Evolutionary conservation across 139 green algal species (phyloP).

Genomic region (Eudorina sp.): DNA sequence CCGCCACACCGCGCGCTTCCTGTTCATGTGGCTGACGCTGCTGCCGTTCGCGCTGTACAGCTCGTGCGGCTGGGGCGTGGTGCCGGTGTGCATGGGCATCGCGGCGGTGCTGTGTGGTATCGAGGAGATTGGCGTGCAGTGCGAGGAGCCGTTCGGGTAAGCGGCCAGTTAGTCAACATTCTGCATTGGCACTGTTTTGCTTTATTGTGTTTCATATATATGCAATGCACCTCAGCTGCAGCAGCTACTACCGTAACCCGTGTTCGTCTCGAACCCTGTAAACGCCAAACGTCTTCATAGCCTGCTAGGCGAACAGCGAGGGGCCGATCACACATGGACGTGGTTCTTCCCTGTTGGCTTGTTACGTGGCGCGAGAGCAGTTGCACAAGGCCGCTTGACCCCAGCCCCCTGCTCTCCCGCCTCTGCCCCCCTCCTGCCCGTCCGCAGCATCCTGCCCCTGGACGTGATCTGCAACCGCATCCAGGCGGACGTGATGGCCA

Average conservation of each 20-base stretch:
- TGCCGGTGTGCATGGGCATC: conserved; percentile 42
- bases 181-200: too few species aligned
- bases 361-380: too few species aligned
- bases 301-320: too few species aligned
- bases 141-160: conserved; percentile 61
- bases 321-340: too few species aligned
- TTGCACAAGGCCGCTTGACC: too few species aligned
- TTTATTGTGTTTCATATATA: too few species aligned
- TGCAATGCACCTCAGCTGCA: too few species aligned
- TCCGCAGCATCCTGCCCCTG: conserved; percentile 58
- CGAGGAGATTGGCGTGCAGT: conserved; percentile 71
- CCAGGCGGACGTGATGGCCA: conserved; percentile 63
- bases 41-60: conserved; percentile 85
- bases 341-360: too few species aligned
- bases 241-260: too few species aligned
- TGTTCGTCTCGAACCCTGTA: too few species aligned
- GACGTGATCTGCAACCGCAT: conserved; percentile 62
- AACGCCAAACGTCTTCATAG: too few species aligned
- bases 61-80: conserved; percentile 33
- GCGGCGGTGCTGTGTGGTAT: conserved; percentile 60
- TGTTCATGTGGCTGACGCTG: conserved; percentile 85
- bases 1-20: conserved; percentile 75
- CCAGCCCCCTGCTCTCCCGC: neutral
- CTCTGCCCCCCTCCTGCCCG: neutral
- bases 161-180: too few species aligned